Evolutionary conservation across 2,329 filamentous ascomycete genomes (phyloP).

Genomic region (Lachnellula occidentalis): DNA sequence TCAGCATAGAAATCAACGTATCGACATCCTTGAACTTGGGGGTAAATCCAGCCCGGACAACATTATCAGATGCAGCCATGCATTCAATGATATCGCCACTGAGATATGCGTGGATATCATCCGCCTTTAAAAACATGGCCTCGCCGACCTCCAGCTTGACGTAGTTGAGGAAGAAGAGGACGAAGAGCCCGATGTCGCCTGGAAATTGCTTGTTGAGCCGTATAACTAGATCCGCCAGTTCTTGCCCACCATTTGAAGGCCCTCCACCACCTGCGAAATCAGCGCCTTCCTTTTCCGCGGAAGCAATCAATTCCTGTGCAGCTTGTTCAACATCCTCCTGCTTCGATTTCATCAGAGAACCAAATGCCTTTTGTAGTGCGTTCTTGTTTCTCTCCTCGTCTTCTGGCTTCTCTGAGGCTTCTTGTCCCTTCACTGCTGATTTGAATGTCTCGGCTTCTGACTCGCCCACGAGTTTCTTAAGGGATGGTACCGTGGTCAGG

Average conservation of each 20-base stretch:
- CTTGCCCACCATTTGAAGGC: conserved; percentile 59
- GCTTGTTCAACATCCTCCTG: conserved; percentile 59
- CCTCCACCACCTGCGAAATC: conserved; percentile 73
- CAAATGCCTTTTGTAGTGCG: conserved; percentile 70
- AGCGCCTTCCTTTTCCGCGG: conserved; percentile 61
- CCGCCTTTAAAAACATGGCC: conserved; percentile 91
- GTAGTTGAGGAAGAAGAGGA: conserved; percentile 96
- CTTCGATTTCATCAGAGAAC: conserved; percentile 72
- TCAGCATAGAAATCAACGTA: conserved; percentile 85
- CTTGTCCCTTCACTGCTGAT: conserved; percentile 47
- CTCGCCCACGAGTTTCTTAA: conserved; percentile 63
- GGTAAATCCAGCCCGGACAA: conserved; percentile 93
- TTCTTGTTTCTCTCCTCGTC: conserved; percentile 64
- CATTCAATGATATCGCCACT: conserved; percentile 96
- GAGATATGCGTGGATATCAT: conserved; percentile 95
- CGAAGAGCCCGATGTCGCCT: conserved; percentile 85
- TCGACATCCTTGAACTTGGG: conserved; percentile 97
- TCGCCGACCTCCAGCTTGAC: conserved; percentile 83
- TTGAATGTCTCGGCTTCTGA: conserved; percentile 53
- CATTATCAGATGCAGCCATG: conserved; percentile 98
- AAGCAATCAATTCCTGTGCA: conserved; percentile 62
- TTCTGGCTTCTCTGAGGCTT: conserved; percentile 34
- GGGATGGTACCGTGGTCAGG: conserved; percentile 50
- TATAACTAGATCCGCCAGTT: conserved; percentile 69
- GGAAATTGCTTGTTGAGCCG: conserved; percentile 82